Evolutionary conservation across 805 yeast species (phyloP).

Genomic region (Komagataella ulmi): DNA sequence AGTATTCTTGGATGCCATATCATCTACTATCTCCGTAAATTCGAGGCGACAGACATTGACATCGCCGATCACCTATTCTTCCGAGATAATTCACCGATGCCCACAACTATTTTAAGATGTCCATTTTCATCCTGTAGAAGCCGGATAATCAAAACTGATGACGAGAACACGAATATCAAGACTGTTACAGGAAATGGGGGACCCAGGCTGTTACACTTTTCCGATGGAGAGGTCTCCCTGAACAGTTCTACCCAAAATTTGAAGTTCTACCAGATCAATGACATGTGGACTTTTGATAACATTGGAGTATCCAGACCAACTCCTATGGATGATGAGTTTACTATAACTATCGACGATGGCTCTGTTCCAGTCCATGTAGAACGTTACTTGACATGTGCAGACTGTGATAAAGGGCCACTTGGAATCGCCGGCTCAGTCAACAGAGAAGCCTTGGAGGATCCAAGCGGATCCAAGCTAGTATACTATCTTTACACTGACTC

Average conservation of each 20-base stretch:
- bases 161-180: neutral
- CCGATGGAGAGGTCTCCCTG: neutral
- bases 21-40: neutral
- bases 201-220: neutral
- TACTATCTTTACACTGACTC: neutral
- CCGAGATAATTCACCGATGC: neutral
- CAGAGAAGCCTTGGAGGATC: conserved; percentile 10
- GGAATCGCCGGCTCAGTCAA: conserved; percentile 44
- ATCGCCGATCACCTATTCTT: neutral
- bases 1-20: neutral
- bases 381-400: conserved; percentile 54
- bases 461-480: neutral
- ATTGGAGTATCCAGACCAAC: conserved; percentile 51
- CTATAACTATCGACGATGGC: conserved; percentile 5
- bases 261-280: conserved; percentile 30
- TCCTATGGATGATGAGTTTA: conserved; percentile 1
- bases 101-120: neutral
- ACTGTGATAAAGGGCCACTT: conserved; percentile 67
- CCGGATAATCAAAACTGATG: neutral
- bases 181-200: neutral
- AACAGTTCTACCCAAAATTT: conserved; percentile 1
- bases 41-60: neutral
- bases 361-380: conserved; percentile 19
- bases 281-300: conserved; percentile 73
- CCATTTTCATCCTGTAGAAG: neutral